phyloP scores from a whole-genome alignment of 2,329 filamentous ascomycete genomes.

The Apiospora koreana region DNA sequence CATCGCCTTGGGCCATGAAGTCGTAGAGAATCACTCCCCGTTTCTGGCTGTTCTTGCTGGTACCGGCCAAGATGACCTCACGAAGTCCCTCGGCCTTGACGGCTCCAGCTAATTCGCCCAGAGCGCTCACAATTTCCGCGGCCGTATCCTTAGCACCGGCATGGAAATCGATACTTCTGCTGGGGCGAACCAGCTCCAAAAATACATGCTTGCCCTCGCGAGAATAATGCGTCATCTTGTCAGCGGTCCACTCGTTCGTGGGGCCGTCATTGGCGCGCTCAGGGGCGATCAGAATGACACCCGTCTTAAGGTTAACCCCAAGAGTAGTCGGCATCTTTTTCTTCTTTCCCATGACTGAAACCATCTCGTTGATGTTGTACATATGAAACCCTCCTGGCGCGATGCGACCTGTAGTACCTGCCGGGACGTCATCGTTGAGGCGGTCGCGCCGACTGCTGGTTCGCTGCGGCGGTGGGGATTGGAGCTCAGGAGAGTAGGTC shows the following conservation, averaged over 20 bases:
- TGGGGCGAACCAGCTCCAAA: conserved; percentile 86
- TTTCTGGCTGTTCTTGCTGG: conserved; percentile 67
- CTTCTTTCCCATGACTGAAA: conserved; percentile 93
- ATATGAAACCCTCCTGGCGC: conserved; percentile 85
- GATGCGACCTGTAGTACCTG: conserved; percentile 46
- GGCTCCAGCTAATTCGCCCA: conserved; percentile 88
- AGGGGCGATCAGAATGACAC: conserved; percentile 86
- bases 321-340: conserved; percentile 98
- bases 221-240: conserved; percentile 95
- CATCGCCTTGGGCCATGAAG: conserved; percentile 94
- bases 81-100: conserved; percentile 79
- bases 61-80: conserved; percentile 82
- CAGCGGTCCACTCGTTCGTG: conserved; percentile 89
- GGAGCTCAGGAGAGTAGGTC: conserved; percentile 24
- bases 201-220: conserved; percentile 98
- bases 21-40: conserved; percentile 89
- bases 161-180: conserved; percentile 95
- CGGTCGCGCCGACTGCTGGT: conserved; percentile 38
- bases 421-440: conserved; percentile 31
- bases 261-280: conserved; percentile 82
- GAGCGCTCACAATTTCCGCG: conserved; percentile 82
- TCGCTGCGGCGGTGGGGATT: conserved; percentile 30
- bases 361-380: conserved; percentile 97
- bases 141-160: conserved; percentile 97
- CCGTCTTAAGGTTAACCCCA: conserved; percentile 88